Conservation (phyloP, 441 rosid genomes). For the Erodium trifolium region DNA sequence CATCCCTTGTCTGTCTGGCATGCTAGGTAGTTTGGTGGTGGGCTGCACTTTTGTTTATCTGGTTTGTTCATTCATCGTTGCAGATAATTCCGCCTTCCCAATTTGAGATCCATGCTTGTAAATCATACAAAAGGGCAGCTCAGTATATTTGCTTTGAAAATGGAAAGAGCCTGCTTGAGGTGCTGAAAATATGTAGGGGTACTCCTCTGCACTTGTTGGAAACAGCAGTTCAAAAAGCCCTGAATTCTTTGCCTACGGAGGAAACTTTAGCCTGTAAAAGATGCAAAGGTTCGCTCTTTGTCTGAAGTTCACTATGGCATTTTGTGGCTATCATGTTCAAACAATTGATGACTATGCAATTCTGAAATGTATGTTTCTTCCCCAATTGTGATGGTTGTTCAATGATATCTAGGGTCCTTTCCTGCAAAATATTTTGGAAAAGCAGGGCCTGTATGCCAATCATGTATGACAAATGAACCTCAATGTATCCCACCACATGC, state of each 20-base stretch:
- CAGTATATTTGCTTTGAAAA: conserved; percentile 95
- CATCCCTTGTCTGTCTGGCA: conserved; percentile 18
- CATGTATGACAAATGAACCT: conserved; percentile 53
- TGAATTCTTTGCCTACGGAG: conserved; percentile 56
- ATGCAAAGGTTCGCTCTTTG: conserved; percentile 61
- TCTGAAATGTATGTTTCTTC: conserved; percentile 11
- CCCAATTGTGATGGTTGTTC: conserved; percentile 18
- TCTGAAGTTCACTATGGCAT: conserved; percentile 8
- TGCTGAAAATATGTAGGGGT: conserved; percentile 70
- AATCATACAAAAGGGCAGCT: conserved; percentile 82
- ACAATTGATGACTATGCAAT: conserved; percentile 11
- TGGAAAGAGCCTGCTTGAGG: conserved; percentile 95
- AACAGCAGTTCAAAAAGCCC: conserved; percentile 57
- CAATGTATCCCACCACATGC: conserved; percentile 29
- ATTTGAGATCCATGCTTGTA: conserved; percentile 96
- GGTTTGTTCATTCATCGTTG: conserved; percentile 18
- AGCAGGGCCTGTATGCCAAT: conserved; percentile 66
- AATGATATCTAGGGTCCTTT: conserved; percentile 44
- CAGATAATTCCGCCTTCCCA: conserved; percentile 93
- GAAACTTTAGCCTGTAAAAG: conserved; percentile 70
- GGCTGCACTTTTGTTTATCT: conserved; percentile 18
- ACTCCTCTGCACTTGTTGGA: conserved; percentile 67
- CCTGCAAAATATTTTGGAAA: conserved; percentile 57
- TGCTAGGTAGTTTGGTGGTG: conserved; percentile 17
- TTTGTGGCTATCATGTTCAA: conserved; percentile 6